A percentile compares a stretch with the other conserved stretches of the same genome.
These are phyloP conservation scores for Odonthalia washingtoniensis DNA, from an alignment of 31 red algal genomes.

Conservation along the genomic window DNA sequence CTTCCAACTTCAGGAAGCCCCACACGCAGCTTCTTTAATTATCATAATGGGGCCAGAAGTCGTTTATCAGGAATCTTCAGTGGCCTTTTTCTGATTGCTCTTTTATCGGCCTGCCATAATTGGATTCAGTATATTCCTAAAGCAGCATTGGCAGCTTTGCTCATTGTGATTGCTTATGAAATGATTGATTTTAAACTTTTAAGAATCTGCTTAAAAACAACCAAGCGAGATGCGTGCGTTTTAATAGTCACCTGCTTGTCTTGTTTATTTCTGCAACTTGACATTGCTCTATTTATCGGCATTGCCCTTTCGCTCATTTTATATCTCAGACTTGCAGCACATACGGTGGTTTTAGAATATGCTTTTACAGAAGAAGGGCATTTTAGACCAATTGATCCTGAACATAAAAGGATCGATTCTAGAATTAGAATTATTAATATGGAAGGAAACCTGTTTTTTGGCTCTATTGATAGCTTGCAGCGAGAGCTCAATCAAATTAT, in stretches of 20 bases:
- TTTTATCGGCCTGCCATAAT: not conserved
- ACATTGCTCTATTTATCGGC: constrained; percentile 12
- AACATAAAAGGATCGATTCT: constrained; percentile 5
- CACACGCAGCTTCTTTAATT: constrained; percentile 39
- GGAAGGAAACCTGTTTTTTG: constrained; percentile 16
- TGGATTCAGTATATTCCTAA: constrained; percentile 28
- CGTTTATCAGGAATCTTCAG: constrained; percentile 45
- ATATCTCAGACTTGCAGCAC: constrained; percentile 1
- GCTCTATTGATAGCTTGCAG: not conserved
- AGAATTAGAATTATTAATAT: not conserved
- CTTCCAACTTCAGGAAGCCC: constrained; percentile 37
- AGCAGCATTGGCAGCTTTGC: constrained; percentile 41
- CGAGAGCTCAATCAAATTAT: not conserved
- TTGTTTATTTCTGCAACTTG: not conserved
- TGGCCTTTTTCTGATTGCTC: constrained; percentile 36
- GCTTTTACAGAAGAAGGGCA: not conserved
- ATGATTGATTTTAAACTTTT: constrained; percentile 35
- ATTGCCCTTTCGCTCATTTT: constrained; percentile 4
- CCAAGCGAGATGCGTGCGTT: constrained; percentile 6
- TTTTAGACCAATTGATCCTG: not conserved
- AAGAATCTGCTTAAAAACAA: not conserved
- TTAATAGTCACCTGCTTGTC: constrained; percentile 9
- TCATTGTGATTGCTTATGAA: constrained; percentile 38
- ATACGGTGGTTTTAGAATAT: constrained; percentile 1
- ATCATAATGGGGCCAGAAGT: constrained; percentile 31